Base-by-base conservation (phyloP, 345 rosid species). In the Turnera subulata region DNA sequence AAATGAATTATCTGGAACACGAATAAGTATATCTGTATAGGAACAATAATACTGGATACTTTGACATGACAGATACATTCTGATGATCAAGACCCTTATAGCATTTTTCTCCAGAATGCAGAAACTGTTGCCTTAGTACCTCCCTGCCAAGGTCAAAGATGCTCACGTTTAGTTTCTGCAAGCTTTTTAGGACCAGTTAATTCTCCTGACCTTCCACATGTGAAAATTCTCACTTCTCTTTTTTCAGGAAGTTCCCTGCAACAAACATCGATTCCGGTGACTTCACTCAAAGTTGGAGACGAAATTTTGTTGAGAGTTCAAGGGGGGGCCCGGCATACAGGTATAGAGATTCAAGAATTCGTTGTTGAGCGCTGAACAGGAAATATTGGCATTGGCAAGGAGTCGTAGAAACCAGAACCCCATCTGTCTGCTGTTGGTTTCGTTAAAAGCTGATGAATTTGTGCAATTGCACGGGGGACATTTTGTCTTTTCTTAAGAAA, bases 281-380 rank as follows among this genome's bases (percentile, higher is more conserved):
- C 96, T 33, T 78, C 83, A 19, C 70, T 91, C 26, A 84, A 84
- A 61, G 78, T 64, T 6, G 96, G 95, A 33, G 83, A 88, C 53
- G 84, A 78, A 55, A 63, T 84, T 55, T 46, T 84, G 65, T 66
- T 88, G 67, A 76, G 82, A 60, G 45, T 77, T 26, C 92, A 85
- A 47, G 95, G 98, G 26, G 90, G 80, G 0, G 96, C 90, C 13
- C 90, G 92, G 6, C 98, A 91, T 52, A 91, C 95, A 0, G 96
- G 98, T 42, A 82, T 91, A 25, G 91, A 88, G 70, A 84, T 91
- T 59, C 76, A 81, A 50, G 98, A 88, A 67, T 88, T 91, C 73
- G 79, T 91, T 5, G 83, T 88, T 1, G 95, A 88, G 75, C 81
- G 76, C 19, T 91, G 79, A 91, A 60, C 35, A 3, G 4, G 4